A percentile compares a stretch with the other conserved stretches of the same genome.
These are phyloP conservation scores for Agrostemma githago DNA, from an alignment of 148 eudicot genomes.

Conservation along the genomic window DNA sequence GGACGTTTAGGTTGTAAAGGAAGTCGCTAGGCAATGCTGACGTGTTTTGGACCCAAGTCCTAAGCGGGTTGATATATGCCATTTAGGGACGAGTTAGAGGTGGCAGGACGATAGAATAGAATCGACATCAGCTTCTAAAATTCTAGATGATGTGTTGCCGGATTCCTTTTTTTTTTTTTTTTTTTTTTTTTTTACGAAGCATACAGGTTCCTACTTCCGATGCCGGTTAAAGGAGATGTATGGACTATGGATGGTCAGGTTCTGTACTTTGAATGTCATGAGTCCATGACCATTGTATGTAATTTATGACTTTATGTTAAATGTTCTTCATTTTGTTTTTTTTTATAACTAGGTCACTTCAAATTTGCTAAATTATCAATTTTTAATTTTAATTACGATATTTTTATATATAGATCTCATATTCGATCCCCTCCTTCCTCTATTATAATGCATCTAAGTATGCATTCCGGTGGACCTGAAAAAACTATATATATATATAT, in stretches of 20 bases:
- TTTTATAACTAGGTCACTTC: no score
- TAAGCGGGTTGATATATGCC: not conserved
- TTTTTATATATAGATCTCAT: no score
- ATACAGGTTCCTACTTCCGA: not conserved
- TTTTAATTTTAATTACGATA: no score
- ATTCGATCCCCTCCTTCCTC: no score
- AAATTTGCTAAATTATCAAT: no score
- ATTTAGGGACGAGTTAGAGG: not conserved
- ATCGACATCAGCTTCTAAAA: not conserved
- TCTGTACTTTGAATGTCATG: not conserved
- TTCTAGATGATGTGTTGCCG: not conserved
- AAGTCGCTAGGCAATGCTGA: not conserved
- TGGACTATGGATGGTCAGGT: not conserved
- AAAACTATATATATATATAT: no score
- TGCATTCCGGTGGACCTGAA: no score
- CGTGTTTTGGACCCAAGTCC: not conserved
- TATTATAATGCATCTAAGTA: no score
- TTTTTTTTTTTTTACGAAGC: no score
- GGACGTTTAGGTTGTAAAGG: not conserved
- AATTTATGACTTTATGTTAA: not conserved
- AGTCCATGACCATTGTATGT: not conserved
- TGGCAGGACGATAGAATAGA: not conserved
- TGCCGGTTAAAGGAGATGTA: no score
- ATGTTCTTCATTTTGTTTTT: not conserved
- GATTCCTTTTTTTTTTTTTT: no score